Base-by-base conservation (phyloP, 495 filamentous ascomycete genomes). In the Oleoguttula mirabilis region DNA sequence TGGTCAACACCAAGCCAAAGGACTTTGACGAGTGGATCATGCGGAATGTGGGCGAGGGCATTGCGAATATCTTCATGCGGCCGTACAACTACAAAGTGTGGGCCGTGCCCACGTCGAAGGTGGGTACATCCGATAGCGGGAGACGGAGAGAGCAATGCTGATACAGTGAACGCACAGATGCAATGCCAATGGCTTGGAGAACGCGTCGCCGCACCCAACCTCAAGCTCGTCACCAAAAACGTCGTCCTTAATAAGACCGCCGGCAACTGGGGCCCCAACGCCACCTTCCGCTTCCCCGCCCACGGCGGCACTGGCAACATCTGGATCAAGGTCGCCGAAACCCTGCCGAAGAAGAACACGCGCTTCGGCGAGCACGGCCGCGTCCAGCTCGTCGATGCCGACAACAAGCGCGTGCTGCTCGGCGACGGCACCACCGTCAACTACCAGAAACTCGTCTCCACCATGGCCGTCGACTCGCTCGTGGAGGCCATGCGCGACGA, bases 21-120 rank as follows among this genome's bases (percentile, higher is more conserved):
- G 70, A 87, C 68, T 99, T 99, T 52, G 92, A 99, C 55, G 87
- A 96, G 70, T 96, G 90, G 90, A 96, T 99, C 57, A 62, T 96
- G 48, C 77, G 88, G 43, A 92, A 77, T 68, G 88, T 84, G 73
- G 90, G 90, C 56, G 66, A 67, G 51, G 90, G 92, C 52, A 72
- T 99, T 50, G 90, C 90, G 45, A 78, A 99, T 63, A 68, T 88
- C 41, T 99, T 99, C 78, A 99, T 99, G 90, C 70, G 92, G 55
- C 90, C 90, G 33, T 99, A 99, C 75, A 99, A 99, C 76, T 96
- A 77, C 78, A 99, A 99, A 69, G 90, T 96, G 59, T 99, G 90
- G 90, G 92, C 90, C 44, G 88, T 96, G 56, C 90, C 92, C 28
- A 96, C 92, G 20, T 92, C 82, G 45, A 93, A 92, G 82, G 90